These are phyloP conservation scores for Durusdinium trenchii DNA, from an alignment of 73 alveolate genomes.

Conservation along the genomic window DNA sequence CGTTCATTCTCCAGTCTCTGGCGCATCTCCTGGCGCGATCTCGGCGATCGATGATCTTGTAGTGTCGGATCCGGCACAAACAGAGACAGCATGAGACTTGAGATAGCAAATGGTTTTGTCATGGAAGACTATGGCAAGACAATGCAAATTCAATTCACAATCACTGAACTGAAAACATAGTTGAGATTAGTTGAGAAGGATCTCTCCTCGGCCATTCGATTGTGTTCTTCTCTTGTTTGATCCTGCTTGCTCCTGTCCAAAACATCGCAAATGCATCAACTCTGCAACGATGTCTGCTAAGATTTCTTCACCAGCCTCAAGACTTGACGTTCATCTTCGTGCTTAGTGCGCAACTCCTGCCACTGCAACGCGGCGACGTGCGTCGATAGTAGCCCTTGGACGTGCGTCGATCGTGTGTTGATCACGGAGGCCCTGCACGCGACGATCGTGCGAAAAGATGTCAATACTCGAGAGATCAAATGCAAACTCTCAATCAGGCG, in stretches of 20 bases:
- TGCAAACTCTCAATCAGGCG: too few species aligned
- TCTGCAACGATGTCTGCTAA: not conserved
- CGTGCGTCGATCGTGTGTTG: too few species aligned
- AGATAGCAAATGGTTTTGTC: not conserved
- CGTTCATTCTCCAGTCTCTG: constrained; percentile 56
- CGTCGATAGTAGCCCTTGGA: too few species aligned
- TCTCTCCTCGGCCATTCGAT: constrained; percentile 52
- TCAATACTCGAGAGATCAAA: too few species aligned
- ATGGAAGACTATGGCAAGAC: not conserved
- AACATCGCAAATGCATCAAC: not conserved
- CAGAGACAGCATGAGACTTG: not conserved
- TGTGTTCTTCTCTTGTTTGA: constrained; percentile 26
- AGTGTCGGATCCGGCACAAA: not conserved
- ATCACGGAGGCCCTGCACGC: too few species aligned
- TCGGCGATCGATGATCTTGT: not conserved
- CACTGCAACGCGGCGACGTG: too few species aligned
- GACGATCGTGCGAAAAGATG: too few species aligned
- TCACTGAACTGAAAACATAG: not conserved
- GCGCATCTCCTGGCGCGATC: constrained; percentile 4
- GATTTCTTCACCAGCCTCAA: not conserved
- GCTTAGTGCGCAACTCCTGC: constrained; percentile 44
- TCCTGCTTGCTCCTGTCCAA: constrained; percentile 59
- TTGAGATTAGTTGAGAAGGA: too few species aligned
- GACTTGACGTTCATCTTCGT: constrained; percentile 57
- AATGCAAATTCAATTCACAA: not conserved